Evolutionary conservation across 2,329 filamentous ascomycete species (phyloP).

Genomic region (Pyrenochaeta sp.): DNA sequence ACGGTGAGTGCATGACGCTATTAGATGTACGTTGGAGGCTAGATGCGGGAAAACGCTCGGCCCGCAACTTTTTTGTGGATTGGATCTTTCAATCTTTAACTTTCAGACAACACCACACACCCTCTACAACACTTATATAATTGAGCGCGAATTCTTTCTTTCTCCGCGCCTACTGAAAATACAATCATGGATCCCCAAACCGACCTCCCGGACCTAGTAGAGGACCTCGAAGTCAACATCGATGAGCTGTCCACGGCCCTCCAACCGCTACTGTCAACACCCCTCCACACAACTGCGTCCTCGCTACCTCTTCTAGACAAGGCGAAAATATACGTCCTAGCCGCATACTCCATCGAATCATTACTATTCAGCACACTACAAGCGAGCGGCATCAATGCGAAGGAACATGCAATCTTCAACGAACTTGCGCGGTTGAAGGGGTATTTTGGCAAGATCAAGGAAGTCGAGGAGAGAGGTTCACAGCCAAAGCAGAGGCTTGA

Average conservation of each 20-base stretch:
- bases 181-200: slow-evolving; percentile 60
- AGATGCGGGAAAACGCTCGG: slow-evolving; percentile 33
- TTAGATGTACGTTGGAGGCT: slow-evolving; percentile 12
- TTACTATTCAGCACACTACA: slow-evolving; percentile 84
- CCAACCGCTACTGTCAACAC: slow-evolving; percentile 72
- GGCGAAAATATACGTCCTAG: slow-evolving; percentile 89
- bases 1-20: slow-evolving; percentile 18
- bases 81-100: slow-evolving; percentile 2
- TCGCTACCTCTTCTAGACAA: slow-evolving; percentile 92
- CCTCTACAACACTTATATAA: neutral
- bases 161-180: neutral
- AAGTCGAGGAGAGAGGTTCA: slow-evolving; percentile 62
- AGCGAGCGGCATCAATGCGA: slow-evolving; percentile 80
- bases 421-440: slow-evolving; percentile 88
- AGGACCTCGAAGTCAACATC: slow-evolving; percentile 78
- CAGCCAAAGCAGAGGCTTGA: slow-evolving; percentile 68
- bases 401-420: slow-evolving; percentile 81
- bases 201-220: slow-evolving; percentile 71
- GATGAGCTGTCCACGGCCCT: slow-evolving; percentile 80
- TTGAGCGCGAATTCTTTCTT: slow-evolving; percentile 1
- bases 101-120: neutral
- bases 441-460: slow-evolving; percentile 92
- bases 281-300: slow-evolving; percentile 72
- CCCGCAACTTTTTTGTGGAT: slow-evolving; percentile 31
- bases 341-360: slow-evolving; percentile 89